These are phyloP conservation scores for Botrytis fabae DNA, from an alignment of 2,329 filamentous ascomycete species.

Conservation along the genomic window DNA sequence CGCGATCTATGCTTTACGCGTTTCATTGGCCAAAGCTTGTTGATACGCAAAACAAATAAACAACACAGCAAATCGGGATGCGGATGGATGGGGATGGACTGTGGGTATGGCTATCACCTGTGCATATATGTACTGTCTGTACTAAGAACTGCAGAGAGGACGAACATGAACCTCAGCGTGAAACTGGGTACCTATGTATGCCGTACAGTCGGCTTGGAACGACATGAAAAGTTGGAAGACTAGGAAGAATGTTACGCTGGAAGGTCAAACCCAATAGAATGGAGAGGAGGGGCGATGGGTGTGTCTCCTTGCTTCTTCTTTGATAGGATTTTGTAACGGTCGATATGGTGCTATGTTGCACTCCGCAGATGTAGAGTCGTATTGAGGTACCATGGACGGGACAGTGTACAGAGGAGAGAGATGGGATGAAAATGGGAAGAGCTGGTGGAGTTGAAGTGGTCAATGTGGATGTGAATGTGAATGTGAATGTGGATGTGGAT, in stretches of 20 bases:
- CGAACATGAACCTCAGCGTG: neutral
- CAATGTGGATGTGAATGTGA: neutral
- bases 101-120: neutral
- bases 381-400: neutral
- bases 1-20: constrained; percentile 5
- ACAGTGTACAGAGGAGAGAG: neutral
- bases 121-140: neutral
- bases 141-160: neutral
- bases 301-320: neutral
- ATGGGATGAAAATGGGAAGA: neutral
- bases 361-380: too few species aligned
- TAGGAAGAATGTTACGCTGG: neutral
- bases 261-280: neutral
- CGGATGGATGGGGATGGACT: neutral
- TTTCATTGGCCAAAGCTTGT: neutral
- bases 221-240: neutral
- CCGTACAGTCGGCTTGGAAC: neutral
- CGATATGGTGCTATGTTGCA: neutral
- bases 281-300: neutral
- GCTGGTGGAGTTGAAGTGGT: neutral
- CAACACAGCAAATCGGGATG: neutral
- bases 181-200: neutral
- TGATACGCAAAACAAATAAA: constrained; percentile 5
- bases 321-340: neutral
- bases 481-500: too few species aligned